Percentiles rank a stretch among this genome's conserved stretches.
Evolutionary conservation across 306 rosid genomes (phyloP).

Genomic region (Parietaria judaica): DNA sequence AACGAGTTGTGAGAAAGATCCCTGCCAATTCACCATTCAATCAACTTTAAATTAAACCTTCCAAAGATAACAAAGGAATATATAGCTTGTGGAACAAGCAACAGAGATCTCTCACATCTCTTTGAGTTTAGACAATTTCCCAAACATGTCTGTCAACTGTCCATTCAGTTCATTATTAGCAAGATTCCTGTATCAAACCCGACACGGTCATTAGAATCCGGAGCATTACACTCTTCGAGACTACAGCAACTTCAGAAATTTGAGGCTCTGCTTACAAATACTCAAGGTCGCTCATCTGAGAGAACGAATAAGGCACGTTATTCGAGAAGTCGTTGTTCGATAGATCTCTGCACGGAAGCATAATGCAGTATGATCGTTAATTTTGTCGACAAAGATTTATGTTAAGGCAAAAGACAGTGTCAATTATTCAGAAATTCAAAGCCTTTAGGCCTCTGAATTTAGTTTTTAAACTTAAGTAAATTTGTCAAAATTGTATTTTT

Average conservation of each 20-base stretch:
- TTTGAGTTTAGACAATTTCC: slow-evolving; percentile 56
- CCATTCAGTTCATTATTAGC: slow-evolving; percentile 62
- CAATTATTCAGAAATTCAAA: too few species aligned
- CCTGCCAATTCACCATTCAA: slow-evolving; percentile 31
- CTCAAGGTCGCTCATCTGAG: slow-evolving; percentile 56
- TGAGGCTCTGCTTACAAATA: slow-evolving; percentile 42
- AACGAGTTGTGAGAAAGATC: slow-evolving; percentile 72
- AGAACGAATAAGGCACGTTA: slow-evolving; percentile 59
- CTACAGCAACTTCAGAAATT: neutral
- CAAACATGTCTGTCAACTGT: slow-evolving; percentile 66
- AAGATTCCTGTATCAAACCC: slow-evolving; percentile 53
- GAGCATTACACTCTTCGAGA: neutral
- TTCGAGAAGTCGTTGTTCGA: slow-evolving; percentile 61
- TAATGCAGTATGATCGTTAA: slow-evolving; percentile 12
- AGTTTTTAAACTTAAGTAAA: too few species aligned
- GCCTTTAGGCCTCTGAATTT: too few species aligned
- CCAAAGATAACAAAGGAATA: neutral
- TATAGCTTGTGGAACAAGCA: neutral
- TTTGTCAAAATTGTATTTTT: too few species aligned
- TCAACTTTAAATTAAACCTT: neutral
- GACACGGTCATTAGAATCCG: slow-evolving; percentile 19
- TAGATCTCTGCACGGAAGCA: slow-evolving; percentile 56
- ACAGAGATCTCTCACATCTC: slow-evolving; percentile 41
- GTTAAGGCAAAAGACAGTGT: neutral
- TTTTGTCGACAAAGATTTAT: neutral